Base-by-base conservation (phyloP, 495 filamentous ascomycete species). In the Penicillium longicatenatum region DNA sequence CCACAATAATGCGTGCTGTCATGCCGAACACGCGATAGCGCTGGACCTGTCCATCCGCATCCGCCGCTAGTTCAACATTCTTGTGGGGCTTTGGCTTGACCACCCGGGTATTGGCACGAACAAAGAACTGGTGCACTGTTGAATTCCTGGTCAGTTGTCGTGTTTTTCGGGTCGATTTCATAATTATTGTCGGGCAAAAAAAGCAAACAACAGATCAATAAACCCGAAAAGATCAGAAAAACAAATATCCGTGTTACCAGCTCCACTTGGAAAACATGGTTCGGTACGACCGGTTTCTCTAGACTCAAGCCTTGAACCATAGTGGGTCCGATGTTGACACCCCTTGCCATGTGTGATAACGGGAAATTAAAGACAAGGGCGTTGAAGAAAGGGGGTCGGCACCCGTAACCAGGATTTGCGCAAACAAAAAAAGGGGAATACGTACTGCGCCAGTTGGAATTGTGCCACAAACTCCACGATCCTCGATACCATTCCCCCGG, bases 1-100 rank as follows among this genome's bases (percentile, higher is more conserved):
- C 93, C 4, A 96, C 89, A 39, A 96, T 63, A 29, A 96, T 93
- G 39, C 91, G 76, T 8, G 90, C 92, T 46, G 93, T 97, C 90
- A 96, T 93, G 19, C 92, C 92, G 79, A 90, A 96, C 7, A 97
- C 90, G 20, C 88, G 83, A 68, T 92, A 93, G 17, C 86, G 77
- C 46, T 76, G 77, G 9, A 82, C 58, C 17, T 75, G 68, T 1
- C 69, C 65, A 2, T 69, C 42, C 20, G 65, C 45, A 41, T 70
- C 72, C 19, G 75, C 69, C 22, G 72, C 64, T 21, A 39, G 37
- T 39, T 39, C 37, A 12, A 5, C 16, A n/a, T 55, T 46, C 26
- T 72, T 57, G 44, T 26, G 19, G 41, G 14, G 52, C 51, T 12
- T 75, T 6, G 86, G 84, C 61, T 80, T 84, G 22, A 84, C 77